Evolutionary conservation across 2,329 filamentous ascomycete species (phyloP).

Genomic region (Bisporella sp.): DNA sequence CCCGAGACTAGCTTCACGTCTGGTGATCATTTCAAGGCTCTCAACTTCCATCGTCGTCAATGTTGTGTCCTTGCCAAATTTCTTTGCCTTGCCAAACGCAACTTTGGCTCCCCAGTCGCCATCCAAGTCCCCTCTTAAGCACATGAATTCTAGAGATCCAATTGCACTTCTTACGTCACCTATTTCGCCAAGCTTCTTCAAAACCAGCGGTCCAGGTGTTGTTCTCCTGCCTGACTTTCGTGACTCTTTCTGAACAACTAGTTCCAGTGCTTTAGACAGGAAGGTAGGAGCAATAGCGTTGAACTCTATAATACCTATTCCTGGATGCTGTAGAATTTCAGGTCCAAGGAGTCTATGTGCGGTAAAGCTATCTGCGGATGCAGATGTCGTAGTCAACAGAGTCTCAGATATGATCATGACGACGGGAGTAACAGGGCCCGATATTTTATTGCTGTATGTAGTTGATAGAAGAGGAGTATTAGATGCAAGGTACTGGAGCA

Average conservation of each 20-base stretch:
- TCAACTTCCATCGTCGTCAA: constrained; percentile 74
- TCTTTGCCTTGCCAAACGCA: constrained; percentile 47
- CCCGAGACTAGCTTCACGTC: constrained; percentile 81
- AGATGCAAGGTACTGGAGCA: constrained; percentile 68
- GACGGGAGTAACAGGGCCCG: constrained; percentile 57
- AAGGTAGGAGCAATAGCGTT: constrained; percentile 85
- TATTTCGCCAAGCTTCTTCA: constrained; percentile 74
- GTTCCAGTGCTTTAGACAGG: constrained; percentile 74
- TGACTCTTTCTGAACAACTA: constrained; percentile 80
- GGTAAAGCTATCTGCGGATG: constrained; percentile 85
- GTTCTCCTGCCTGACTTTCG: constrained; percentile 66
- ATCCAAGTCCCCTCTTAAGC: constrained; percentile 69
- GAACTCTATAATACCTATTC: constrained; percentile 78
- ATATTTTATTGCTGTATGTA: constrained; percentile 29
- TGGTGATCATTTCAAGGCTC: constrained; percentile 72
- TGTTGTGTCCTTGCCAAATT: constrained; percentile 16
- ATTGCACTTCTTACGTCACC: constrained; percentile 92
- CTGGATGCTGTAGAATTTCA: constrained; percentile 75
- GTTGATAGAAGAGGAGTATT: constrained; percentile 51
- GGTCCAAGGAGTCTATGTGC: constrained; percentile 83
- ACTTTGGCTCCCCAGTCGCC: constrained; percentile 71
- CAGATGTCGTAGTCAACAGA: constrained; percentile 74
- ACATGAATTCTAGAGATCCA: constrained; percentile 87
- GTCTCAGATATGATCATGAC: constrained; percentile 92
- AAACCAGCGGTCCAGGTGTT: constrained; percentile 70